Base-by-base conservation (phyloP, 2,329 filamentous ascomycete genomes). In the Pezicula neosporulosa region DNA sequence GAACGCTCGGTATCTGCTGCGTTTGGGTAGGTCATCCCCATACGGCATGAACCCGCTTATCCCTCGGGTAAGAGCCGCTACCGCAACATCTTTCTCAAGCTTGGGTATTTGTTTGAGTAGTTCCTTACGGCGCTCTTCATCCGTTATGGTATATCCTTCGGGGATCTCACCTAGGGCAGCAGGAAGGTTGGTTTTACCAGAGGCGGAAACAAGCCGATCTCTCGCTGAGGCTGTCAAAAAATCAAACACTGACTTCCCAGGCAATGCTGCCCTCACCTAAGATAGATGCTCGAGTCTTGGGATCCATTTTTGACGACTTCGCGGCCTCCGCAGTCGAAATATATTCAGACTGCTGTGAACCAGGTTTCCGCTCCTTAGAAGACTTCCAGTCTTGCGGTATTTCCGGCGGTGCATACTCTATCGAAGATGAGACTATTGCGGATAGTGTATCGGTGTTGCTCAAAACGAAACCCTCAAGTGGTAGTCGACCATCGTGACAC, bases 171-270 rank as follows among this genome's bases (percentile, higher is more conserved):
- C 85, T 1, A 85, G 74, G 0, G 87, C 94, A 7, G 83, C 82
- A 0, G 94, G 94, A 2, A 99, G 79, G 63, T 93, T 82, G 3
- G 71, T 70, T 51, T 85, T 90, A 1, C 92, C 92, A 2, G 90
- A 90, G 1, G 85, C 85, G 10, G 82, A 77, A 3, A 80, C 90
- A 42, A 99, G 79, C 24, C 86, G 83, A 47, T 93, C 86, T 55
- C 94, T 84, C 3, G 89, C 83, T 33, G 87, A 80, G 0, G 89
- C 77, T 0, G 89, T 89, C 58, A 99, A 79, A 68, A 89, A 99
- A 70, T 97, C 92, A 67, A 97, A 99, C 3, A 99, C 85, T 0
- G 94, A 97, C 72, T 97, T 97, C 1, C 90, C 90, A 0, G 92
- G 92, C 0, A 97, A 74, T 35, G 83, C 80, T 37, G 82, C 77